These are phyloP conservation scores for Parastagonospora nodorum DNA, from an alignment of 2,329 filamentous ascomycete genomes.

Conservation along the genomic window DNA sequence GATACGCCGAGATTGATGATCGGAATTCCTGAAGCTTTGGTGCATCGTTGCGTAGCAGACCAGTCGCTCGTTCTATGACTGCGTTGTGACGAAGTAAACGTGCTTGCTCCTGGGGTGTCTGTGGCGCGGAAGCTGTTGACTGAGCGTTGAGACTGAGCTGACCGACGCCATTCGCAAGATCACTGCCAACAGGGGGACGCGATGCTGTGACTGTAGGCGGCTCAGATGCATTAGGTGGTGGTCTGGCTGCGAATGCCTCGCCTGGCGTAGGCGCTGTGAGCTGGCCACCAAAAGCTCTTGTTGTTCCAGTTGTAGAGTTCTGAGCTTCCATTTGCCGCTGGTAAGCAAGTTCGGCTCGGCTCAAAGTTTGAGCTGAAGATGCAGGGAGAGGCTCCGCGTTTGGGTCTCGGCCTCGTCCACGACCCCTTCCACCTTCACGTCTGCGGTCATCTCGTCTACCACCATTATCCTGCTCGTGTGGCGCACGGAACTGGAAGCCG, in stretches of 20 bases:
- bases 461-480: constrained; percentile 68
- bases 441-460: constrained; percentile 50
- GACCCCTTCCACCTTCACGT: constrained; percentile 54
- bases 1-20: constrained; percentile 77
- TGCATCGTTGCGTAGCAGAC: constrained; percentile 77
- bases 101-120: constrained; percentile 77
- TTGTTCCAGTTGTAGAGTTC: constrained; percentile 78
- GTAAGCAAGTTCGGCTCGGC: constrained; percentile 86
- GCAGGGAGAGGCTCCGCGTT: constrained; percentile 79
- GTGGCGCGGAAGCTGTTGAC: constrained; percentile 29
- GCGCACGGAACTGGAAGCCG: constrained; percentile 76
- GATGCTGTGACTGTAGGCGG: constrained; percentile 48
- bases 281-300: constrained; percentile 82
- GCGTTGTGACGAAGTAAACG: constrained; percentile 78
- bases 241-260: constrained; percentile 53
- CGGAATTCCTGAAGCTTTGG: constrained; percentile 80
- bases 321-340: constrained; percentile 92
- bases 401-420: constrained; percentile 78
- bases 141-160: constrained; percentile 41
- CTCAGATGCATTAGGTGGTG: constrained; percentile 47
- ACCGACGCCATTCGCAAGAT: constrained; percentile 23
- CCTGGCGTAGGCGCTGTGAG: constrained; percentile 61
- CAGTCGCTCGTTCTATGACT: constrained; percentile 83
- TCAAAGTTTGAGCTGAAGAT: constrained; percentile 78
- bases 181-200: constrained; percentile 32